Percentiles rank a stretch among this genome's conserved stretches.
Conservation (phyloP, 1,139 yeast genomes). For the Hyphopichia wangnamkhiaoensis region DNA sequence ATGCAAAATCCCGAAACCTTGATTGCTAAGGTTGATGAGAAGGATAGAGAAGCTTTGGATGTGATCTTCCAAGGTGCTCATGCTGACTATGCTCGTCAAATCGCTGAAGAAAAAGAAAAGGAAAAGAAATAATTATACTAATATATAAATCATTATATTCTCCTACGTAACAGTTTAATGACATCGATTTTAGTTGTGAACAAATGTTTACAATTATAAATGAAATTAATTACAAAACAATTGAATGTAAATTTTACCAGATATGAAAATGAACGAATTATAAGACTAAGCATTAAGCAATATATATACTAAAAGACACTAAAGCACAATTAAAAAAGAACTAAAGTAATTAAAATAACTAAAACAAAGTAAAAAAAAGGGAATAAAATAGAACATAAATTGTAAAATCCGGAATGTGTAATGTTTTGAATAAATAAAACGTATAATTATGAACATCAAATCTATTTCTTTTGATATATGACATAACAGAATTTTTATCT, state of each 20-base stretch:
- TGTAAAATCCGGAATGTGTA: too few species aligned
- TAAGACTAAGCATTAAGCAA: too few species aligned
- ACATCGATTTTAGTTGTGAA: background rate
- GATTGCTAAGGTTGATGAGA: conserved; percentile 41
- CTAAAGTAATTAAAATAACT: too few species aligned
- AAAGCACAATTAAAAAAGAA: too few species aligned
- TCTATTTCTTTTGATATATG: too few species aligned
- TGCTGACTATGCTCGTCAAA: conserved; percentile 22
- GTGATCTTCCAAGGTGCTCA: conserved; percentile 51
- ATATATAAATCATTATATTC: background rate
- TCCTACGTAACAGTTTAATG: background rate
- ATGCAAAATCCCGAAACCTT: conserved; percentile 46
- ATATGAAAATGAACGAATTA: background rate
- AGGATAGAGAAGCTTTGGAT: conserved; percentile 40
- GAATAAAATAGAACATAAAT: too few species aligned
- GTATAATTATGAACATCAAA: too few species aligned
- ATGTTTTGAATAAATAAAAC: too few species aligned
- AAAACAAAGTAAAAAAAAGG: too few species aligned
- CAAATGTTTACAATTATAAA: background rate
- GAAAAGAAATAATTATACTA: background rate
- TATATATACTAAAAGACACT: too few species aligned
- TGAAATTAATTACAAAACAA: background rate
- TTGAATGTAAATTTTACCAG: background rate
- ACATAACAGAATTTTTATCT: too few species aligned
- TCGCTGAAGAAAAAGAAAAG: background rate